phyloP scores from a whole-genome alignment of 306 rosid species.

The Argentina anserina region DNA sequence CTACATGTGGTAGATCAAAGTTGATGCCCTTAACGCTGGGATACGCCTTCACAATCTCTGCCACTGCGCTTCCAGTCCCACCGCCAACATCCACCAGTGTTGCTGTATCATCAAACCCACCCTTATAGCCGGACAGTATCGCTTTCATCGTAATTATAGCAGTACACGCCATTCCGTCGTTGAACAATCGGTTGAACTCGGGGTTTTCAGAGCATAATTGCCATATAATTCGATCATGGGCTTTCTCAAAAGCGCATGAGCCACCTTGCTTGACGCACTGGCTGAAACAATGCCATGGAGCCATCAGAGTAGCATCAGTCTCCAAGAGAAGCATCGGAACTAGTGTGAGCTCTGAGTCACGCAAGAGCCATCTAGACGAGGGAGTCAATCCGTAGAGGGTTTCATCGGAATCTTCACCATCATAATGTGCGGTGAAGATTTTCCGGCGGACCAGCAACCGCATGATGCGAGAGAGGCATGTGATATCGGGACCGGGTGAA shows the following conservation, averaged over 20 bases:
- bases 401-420: slow-evolving; percentile 11
- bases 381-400: slow-evolving; percentile 22
- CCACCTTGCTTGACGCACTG: slow-evolving; percentile 26
- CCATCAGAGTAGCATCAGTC: slow-evolving; percentile 14
- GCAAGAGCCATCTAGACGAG: slow-evolving; percentile 32
- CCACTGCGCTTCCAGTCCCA: slow-evolving; percentile 24
- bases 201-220: slow-evolving; percentile 23
- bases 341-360: slow-evolving; percentile 16
- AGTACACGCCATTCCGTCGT: slow-evolving; percentile 37
- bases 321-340: slow-evolving; percentile 24
- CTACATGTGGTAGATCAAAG: slow-evolving; percentile 40
- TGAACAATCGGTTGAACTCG: slow-evolving; percentile 29
- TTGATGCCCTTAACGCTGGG: slow-evolving; percentile 36
- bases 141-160: slow-evolving; percentile 14
- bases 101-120: slow-evolving; percentile 17
- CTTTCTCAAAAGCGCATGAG: slow-evolving; percentile 19
- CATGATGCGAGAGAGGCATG: slow-evolving; percentile 39
- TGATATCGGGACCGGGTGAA: slow-evolving; percentile 20
- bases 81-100: slow-evolving; percentile 43
- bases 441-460: slow-evolving; percentile 24
- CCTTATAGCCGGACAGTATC: slow-evolving; percentile 11
- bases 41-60: slow-evolving; percentile 25
- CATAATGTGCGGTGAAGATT: slow-evolving; percentile 24
- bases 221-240: slow-evolving; percentile 32
- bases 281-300: slow-evolving; percentile 31